A percentile compares a stretch with the other conserved stretches of the same genome.
Conservation (phyloP, 1,284 basidiomycete genomes). For the Malassezia psittaci region DNA sequence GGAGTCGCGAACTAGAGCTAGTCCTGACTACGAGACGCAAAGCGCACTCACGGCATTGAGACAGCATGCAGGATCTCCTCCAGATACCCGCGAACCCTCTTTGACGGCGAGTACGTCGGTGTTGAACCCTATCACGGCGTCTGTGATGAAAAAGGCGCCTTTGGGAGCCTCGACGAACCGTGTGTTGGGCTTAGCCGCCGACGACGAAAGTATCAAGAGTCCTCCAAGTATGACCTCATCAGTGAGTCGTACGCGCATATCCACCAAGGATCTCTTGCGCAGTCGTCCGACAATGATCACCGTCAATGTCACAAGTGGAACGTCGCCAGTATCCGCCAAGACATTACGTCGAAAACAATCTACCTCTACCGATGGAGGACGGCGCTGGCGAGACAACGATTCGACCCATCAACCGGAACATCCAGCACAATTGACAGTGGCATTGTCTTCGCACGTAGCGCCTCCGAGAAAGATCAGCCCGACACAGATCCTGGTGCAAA, state of each 20-base stretch:
- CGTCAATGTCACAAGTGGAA: conserved; percentile 26
- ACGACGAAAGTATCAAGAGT: conserved; percentile 8
- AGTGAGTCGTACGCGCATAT: conserved; percentile 12
- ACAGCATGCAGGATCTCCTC: background rate
- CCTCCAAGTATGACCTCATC: conserved; percentile 2
- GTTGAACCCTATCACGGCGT: conserved; percentile 26
- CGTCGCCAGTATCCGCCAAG: conserved; percentile 21
- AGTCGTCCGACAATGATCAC: conserved; percentile 41
- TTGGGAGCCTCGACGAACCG: conserved; percentile 38
- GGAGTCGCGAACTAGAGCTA: background rate
- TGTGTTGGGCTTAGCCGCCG: conserved; percentile 22
- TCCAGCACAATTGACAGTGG: conserved; percentile 20
- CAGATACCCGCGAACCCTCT: conserved; percentile 14
- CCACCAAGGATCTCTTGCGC: conserved; percentile 34
- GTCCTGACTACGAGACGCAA: conserved; percentile 1
- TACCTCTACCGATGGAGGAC: background rate
- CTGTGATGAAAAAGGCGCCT: conserved; percentile 33
- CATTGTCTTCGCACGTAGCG: conserved; percentile 37
- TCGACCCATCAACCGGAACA: conserved; percentile 15
- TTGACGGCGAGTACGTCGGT: conserved; percentile 24
- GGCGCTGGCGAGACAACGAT: background rate
- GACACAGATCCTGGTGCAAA: conserved; percentile 48
- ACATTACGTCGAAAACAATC: conserved; percentile 18
- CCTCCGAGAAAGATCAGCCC: conserved; percentile 47
- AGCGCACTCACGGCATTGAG: conserved; percentile 1